A percentile compares a stretch with the other conserved stretches of the same genome.
Conservation (phyloP, 2,329 filamentous ascomycete species). For the Cladophialophora exuberans region DNA sequence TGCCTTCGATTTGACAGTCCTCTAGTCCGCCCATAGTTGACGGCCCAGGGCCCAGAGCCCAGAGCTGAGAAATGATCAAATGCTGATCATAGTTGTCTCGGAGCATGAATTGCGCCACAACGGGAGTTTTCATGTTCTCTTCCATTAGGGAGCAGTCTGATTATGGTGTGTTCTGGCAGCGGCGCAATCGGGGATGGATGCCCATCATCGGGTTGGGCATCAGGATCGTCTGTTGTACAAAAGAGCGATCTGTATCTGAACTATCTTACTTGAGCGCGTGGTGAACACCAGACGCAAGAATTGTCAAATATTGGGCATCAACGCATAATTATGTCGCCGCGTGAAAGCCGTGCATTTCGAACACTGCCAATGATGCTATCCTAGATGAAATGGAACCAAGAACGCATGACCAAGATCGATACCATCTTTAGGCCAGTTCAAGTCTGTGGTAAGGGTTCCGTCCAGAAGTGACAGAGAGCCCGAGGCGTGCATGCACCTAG, state of each 20-base stretch:
- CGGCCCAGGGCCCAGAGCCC: conserved; percentile 5
- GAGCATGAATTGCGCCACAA: not conserved
- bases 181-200: conserved; percentile 8
- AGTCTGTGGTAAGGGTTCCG: too few species aligned
- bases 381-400: conserved; percentile 8
- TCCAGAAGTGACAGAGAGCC: too few species aligned
- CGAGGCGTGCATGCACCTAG: too few species aligned
- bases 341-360: not conserved
- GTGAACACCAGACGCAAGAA: not conserved
- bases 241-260: conserved; percentile 12
- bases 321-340: not conserved
- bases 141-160: conserved; percentile 4
- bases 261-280: not conserved
- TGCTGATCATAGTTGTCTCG: not conserved
- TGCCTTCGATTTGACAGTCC: conserved; percentile 52
- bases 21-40: too few species aligned
- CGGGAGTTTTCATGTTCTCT: not conserved
- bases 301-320: conserved; percentile 16
- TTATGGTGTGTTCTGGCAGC: conserved; percentile 8
- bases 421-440: too few species aligned
- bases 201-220: conserved; percentile 28
- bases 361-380: not conserved
- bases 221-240: conserved; percentile 21
- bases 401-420: too few species aligned
- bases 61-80: conserved; percentile 12